phyloP scores from a whole-genome alignment of 768 basidiomycete genomes.

The Rhizopogon vesiculosus region DNA sequence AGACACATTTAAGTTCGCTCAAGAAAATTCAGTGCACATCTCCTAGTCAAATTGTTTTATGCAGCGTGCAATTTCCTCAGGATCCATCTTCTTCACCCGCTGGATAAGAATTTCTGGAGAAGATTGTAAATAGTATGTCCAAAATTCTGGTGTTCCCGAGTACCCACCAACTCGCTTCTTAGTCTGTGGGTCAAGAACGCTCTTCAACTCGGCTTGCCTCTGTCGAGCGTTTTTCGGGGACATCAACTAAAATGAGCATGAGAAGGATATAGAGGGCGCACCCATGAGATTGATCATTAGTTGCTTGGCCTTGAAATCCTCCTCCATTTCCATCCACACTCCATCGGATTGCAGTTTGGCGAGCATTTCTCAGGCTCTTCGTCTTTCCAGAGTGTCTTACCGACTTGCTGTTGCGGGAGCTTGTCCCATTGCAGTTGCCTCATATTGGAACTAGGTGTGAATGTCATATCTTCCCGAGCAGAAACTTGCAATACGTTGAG shows the following conservation, averaged over 20 bases:
- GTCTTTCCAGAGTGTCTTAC: conserved; percentile 81
- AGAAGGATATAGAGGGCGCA: conserved; percentile 24
- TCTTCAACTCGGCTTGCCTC: conserved; percentile 85
- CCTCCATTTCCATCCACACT: conserved; percentile 95
- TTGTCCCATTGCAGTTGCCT: conserved; percentile 99
- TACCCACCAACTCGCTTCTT: conserved; percentile 89
- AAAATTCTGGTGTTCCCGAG: not conserved
- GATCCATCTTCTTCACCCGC: conserved; percentile 74
- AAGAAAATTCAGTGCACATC: conserved; percentile 86
- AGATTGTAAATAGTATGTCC: not conserved
- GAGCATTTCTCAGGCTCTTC: conserved; percentile 64
- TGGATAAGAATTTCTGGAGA: conserved; percentile 85
- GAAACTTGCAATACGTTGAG: conserved; percentile 51
- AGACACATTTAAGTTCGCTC: conserved; percentile 78
- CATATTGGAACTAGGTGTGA: conserved; percentile 88
- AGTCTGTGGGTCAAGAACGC: conserved; percentile 86
- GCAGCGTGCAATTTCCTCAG: conserved; percentile 79
- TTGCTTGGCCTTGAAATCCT: conserved; percentile 96
- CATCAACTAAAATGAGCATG: not conserved
- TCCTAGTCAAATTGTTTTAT: conserved; percentile 86
- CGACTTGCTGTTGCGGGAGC: conserved; percentile 82
- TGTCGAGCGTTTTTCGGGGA: conserved; percentile 51
- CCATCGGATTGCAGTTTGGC: conserved; percentile 79
- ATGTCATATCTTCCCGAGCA: conserved; percentile 78
- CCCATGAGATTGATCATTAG: conserved; percentile 88